Base-by-base conservation (phyloP, 768 basidiomycete species). In the Fomitopsis pulvina region DNA sequence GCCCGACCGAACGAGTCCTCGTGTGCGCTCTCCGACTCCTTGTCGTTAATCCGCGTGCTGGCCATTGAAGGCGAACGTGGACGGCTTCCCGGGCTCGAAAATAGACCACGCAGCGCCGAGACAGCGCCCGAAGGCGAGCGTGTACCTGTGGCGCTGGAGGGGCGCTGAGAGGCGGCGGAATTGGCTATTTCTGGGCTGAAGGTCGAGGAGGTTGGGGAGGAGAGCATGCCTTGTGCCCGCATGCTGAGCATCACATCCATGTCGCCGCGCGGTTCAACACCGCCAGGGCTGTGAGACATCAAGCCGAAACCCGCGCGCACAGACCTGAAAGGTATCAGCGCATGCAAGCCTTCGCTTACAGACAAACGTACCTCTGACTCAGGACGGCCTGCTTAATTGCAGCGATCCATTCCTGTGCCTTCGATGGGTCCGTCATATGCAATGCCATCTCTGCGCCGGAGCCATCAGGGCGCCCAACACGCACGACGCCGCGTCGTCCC, bases 201-300 rank as follows among this genome's bases (percentile, higher is more conserved):
- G 16, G 25, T 25, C 20, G 43, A 12, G 8, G 55, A 41, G 10
- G 56, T 34, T 2, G 65, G 64, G 24, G 71, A 71, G 25, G 70
- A 69, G 54, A 73, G 68, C 47, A 81, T 66, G n/a, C 77, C 80
- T 57, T 87, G 85, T 27, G 79, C 72, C 42, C 82, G 81, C 73
- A 90, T 87, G 26, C 85, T 83, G 29, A 90, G 72, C 78, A 88
- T 85, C 41, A 89, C 87, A 61, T 90, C 87, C 71, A 90, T 78
- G 60, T 90, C 87, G 5, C 87, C 87, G 41, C 81, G 74, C 20
- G 85, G 86, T 52, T 87, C 87, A 24, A 75, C 68, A 14, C 68
- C 70, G 26, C 72, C 68, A 2, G 68, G 57, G 20, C 67, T 66
- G 34, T 67, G 67, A 0, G 72, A 61, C 24, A 78, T 66, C 21